Base-by-base conservation (phyloP, 768 basidiomycete species). In the Amanita polypyramis region DNA sequence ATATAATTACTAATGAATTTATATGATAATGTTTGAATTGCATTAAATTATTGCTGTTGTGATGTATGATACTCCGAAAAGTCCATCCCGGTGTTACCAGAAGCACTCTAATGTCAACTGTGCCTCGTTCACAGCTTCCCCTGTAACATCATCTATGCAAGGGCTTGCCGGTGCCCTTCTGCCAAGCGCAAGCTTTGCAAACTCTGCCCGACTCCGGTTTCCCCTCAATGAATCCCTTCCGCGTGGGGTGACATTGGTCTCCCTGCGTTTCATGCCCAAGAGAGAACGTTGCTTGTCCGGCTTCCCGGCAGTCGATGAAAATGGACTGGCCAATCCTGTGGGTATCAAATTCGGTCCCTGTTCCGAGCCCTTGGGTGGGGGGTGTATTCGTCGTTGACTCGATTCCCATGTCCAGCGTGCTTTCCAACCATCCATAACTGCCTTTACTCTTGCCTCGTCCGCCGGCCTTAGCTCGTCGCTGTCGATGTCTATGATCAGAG, bases 241-340 rank as follows among this genome's bases (percentile, higher is more conserved):
- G 17, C 57, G 46, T 20, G 70, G 70, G 17, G 72, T 75, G 10
- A 76, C 61, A 40, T 71, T 76, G 30, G 70, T 72, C 47, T 71
- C 69, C 38, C 65, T 64, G 39, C 74, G 66, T 54, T 59, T 60
- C 53, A 75, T 55, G 32, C 54, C 60, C 11, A 53, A 48, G n/a
- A 12, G n/a, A 41, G 17, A 32, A 51, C 10, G 54, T 47, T 63
- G 37, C 66, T 50, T 62, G 19, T 23, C 30, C 30, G 32, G 34
- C 15, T 35, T 39, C 2, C 4, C 5, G n/a, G 15, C n/a, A 19
- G 19, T 17, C 4, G 37, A 15, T 20, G n/a, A 15, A 39, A 2
- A 15, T 39, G 20, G 4, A 15, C 20, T 19, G 9, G 19, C 20
- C n/a, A 20, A 39, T 10, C 19, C n/a, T 20, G 19, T 15, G 9